These are phyloP conservation scores for Suillus placidus DNA, from an alignment of 768 basidiomycete species.

Conservation along the genomic window DNA sequence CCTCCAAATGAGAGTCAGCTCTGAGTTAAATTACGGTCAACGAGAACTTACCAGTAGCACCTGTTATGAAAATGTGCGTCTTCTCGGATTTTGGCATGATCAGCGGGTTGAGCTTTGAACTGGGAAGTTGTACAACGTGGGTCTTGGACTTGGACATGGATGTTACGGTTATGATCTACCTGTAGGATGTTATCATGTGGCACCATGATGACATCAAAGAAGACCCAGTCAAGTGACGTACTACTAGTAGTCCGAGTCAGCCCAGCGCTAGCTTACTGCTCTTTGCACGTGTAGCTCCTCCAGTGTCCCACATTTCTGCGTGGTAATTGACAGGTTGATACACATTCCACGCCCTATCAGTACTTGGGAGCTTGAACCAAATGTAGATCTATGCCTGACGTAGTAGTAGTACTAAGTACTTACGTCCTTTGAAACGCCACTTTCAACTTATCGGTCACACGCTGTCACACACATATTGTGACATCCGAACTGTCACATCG, in stretches of 20 bases:
- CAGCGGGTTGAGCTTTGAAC: neutral
- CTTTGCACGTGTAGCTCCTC: neutral
- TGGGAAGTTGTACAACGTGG: neutral
- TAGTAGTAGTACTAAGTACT: too few species aligned
- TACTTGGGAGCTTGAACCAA: neutral
- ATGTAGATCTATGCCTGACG: too few species aligned
- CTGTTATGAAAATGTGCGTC: slow-evolving; percentile 19
- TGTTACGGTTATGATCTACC: too few species aligned
- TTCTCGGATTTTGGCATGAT: neutral
- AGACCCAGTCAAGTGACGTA: neutral
- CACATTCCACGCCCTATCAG: neutral
- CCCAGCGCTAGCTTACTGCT: neutral
- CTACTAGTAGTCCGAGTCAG: neutral
- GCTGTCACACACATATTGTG: too few species aligned
- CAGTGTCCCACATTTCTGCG: neutral
- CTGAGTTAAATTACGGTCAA: neutral
- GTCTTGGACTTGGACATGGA: neutral
- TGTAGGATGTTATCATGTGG: too few species aligned
- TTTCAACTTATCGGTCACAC: too few species aligned
- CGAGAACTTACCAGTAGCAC: slow-evolving; percentile 22
- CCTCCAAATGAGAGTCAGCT: slow-evolving; percentile 32
- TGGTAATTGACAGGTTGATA: neutral
- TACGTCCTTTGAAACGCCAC: too few species aligned
- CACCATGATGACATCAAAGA: too few species aligned
- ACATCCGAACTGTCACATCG: too few species aligned